phyloP scores from a whole-genome alignment of 2,329 filamentous ascomycete species.

The Diaporthe australafricana region DNA sequence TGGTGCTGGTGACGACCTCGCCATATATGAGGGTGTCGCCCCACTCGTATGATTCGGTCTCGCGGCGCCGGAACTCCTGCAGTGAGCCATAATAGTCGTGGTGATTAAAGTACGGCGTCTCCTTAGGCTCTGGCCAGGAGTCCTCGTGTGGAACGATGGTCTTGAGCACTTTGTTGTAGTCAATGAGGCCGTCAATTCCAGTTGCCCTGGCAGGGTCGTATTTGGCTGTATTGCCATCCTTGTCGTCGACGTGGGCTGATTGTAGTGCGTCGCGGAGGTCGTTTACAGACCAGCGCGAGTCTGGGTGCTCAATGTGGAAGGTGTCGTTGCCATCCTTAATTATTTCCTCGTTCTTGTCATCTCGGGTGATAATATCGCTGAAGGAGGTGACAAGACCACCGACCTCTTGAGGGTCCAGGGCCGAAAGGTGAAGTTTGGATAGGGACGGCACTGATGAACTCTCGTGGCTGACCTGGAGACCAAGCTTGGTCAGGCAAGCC shows the following conservation, averaged over 20 bases:
- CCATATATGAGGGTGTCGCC: slow-evolving; percentile 86
- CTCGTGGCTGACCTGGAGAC: slow-evolving; percentile 80
- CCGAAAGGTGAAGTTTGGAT: slow-evolving; percentile 85
- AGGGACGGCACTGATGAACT: slow-evolving; percentile 79
- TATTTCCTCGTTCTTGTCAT: slow-evolving; percentile 72
- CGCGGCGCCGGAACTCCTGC: slow-evolving; percentile 70
- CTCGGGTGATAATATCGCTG: slow-evolving; percentile 74
- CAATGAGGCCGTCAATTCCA: slow-evolving; percentile 70
- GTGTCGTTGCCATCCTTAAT: slow-evolving; percentile 86
- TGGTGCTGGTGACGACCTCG: slow-evolving; percentile 93
- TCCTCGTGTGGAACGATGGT: slow-evolving; percentile 78
- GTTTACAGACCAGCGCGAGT: slow-evolving; percentile 68
- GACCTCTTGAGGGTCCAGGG: slow-evolving; percentile 73
- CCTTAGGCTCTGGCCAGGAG: slow-evolving; percentile 73
- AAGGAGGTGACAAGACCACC: slow-evolving; percentile 74
- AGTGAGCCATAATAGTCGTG: slow-evolving; percentile 81
- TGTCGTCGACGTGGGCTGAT: slow-evolving; percentile 44
- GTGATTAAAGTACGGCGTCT: slow-evolving; percentile 90
- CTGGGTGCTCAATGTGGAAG: slow-evolving; percentile 80
- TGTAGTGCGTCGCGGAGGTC: slow-evolving; percentile 65
- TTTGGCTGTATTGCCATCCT: slow-evolving; percentile 19
- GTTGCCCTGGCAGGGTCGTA: slow-evolving; percentile 37
- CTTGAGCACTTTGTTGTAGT: slow-evolving; percentile 81
- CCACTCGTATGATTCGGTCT: slow-evolving; percentile 72
- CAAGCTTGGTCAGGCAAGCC: slow-evolving; percentile 82